A percentile compares a stretch with the other conserved stretches of the same genome.
Evolutionary conservation across 805 yeast species (phyloP).

Genomic region (Saccharomycopsis javanensis): DNA sequence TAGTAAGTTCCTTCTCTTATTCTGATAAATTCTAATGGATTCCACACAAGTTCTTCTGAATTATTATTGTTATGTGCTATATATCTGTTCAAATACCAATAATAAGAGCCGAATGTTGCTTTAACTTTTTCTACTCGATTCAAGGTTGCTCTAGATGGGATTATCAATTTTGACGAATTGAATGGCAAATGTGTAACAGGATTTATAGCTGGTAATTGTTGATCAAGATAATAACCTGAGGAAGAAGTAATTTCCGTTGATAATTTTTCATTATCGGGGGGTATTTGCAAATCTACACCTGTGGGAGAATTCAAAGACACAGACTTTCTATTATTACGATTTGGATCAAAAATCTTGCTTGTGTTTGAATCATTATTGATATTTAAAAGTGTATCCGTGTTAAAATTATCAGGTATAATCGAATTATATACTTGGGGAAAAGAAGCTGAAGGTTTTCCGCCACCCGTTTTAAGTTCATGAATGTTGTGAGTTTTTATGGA

Average conservation of each 20-base stretch:
- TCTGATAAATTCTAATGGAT: slow-evolving; percentile 17
- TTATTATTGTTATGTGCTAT: neutral
- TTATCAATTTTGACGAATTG: neutral
- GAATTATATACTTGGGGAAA: neutral
- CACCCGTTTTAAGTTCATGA: slow-evolving; percentile 6
- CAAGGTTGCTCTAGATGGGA: slow-evolving; percentile 12
- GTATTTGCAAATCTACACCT: neutral
- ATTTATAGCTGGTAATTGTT: neutral
- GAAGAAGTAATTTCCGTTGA: neutral
- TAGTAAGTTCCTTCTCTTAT: slow-evolving; percentile 4
- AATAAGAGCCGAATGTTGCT: slow-evolving; percentile 8
- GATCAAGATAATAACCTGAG: neutral
- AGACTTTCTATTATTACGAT: too few relatives aligned
- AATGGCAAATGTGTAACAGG: neutral
- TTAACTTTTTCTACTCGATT: slow-evolving; percentile 13
- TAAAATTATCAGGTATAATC: neutral
- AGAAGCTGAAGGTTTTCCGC: neutral
- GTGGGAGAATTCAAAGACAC: too few relatives aligned
- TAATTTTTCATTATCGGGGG: neutral
- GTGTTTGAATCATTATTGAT: neutral
- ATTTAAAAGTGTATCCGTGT: neutral
- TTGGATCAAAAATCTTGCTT: neutral
- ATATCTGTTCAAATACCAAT: slow-evolving; percentile 7
- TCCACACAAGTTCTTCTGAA: slow-evolving; percentile 8
- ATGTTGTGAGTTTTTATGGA: slow-evolving; percentile 14